Evolutionary conservation across 2,329 filamentous ascomycete species (phyloP), one percentile per base, ranked within the genome.

Genomic region (Juglanconis juglandina): DNA sequence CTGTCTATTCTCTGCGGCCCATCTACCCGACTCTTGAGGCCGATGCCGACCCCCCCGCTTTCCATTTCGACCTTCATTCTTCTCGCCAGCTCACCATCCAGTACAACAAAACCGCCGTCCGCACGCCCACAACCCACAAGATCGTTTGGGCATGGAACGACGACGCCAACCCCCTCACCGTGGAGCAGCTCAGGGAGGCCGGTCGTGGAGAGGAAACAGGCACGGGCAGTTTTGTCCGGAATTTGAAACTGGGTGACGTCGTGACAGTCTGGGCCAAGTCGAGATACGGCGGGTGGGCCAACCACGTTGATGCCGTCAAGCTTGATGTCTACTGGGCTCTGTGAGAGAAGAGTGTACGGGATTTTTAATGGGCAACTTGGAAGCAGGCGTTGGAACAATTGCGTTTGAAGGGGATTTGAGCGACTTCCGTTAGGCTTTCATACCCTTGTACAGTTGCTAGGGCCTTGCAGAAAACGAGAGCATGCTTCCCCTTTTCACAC

Each of bases 221-320:
- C 0, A 77, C 79, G 55, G 86, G 86, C 1, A 71, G 78, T 42
- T 87, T 86, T 68, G 79, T 88, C 39, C 78, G 81, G 14, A 75
- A 72, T 50, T 67, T 88, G 64, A 79, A 77, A 64, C 64, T 85
- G n/a, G 86, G 86, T 1, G 86, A 88, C 65, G 79, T 85, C 17
- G 72, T 88, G 10, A 87, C 84, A 0, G 67, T 88, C 1, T 88
- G 85, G 85, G 84, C 74, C 1, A 85, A 82, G 70, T 78, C 83
- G 2, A 77, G 85, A 60, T 87, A 84, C 58, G 70, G 68, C 0
- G 79, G 72, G 0, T 88, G 86, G 86, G 50, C 57, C 1, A 87
- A 87, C 63, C 56, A 71, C 11, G 69, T 87, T 9, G 69, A 81
- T 51, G 75, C 71, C 11, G 79, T 81, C 2, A 75, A 77, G 68